phyloP scores from a whole-genome alignment of 73 alveolate species.

The Effrenium voratum region DNA sequence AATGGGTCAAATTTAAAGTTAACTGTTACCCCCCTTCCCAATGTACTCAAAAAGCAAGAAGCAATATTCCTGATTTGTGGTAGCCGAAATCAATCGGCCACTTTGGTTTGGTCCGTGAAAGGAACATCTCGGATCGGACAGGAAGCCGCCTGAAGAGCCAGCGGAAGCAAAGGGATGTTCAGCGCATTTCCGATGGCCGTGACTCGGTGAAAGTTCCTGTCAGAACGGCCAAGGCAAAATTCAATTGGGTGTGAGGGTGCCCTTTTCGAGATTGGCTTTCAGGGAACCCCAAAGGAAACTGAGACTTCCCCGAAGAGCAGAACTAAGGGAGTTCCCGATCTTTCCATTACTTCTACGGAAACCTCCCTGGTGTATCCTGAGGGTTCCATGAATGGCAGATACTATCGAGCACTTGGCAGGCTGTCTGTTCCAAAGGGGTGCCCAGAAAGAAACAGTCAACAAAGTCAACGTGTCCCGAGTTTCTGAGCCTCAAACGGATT shows the following conservation, averaged over 20 bases:
- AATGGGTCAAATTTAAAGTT: too few species aligned
- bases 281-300: background rate
- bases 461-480: too few species aligned
- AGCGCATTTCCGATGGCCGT: slow-evolving; percentile 51
- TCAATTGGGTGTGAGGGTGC: too few species aligned
- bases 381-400: background rate
- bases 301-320: background rate
- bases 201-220: slow-evolving; percentile 42
- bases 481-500: too few species aligned
- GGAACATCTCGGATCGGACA: background rate
- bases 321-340: background rate
- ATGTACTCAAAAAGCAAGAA: too few species aligned
- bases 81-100: too few species aligned
- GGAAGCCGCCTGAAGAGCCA: slow-evolving; percentile 49
- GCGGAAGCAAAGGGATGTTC: slow-evolving; percentile 39
- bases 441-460: too few species aligned
- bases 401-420: too few species aligned
- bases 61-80: too few species aligned
- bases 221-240: background rate
- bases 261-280: background rate
- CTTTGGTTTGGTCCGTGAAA: too few species aligned
- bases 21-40: too few species aligned
- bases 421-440: too few species aligned
- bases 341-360: background rate
- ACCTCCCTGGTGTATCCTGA: background rate